These are phyloP conservation scores for Penicillium simplicissimum DNA, from an alignment of 495 filamentous ascomycete genomes.

Conservation along the genomic window DNA sequence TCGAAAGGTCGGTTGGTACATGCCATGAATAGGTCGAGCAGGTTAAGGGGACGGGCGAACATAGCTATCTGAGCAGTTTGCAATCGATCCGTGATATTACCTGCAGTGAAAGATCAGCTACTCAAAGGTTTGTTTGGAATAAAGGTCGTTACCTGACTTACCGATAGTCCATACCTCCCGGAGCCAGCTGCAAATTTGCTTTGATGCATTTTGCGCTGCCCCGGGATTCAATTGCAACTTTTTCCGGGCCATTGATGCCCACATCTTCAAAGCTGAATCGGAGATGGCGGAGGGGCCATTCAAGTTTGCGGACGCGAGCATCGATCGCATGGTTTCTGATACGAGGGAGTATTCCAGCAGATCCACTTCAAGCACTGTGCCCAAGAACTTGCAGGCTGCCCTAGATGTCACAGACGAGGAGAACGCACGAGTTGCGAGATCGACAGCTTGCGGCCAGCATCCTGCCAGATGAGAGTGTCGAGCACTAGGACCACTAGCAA, in stretches of 20 bases:
- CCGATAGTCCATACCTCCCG: conserved; percentile 77
- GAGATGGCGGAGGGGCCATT: conserved; percentile 78
- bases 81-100: conserved; percentile 38
- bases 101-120: conserved; percentile 28
- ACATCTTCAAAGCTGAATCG: conserved; percentile 75
- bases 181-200: conserved; percentile 75
- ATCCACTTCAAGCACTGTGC: conserved; percentile 61
- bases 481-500: conserved; percentile 32
- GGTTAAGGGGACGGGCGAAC: conserved; percentile 42
- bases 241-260: conserved; percentile 64
- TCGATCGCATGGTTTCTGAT: conserved; percentile 62
- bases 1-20: conserved; percentile 41
- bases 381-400: conserved; percentile 76
- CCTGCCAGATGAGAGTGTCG: conserved; percentile 30
- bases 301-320: conserved; percentile 72
- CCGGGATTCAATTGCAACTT: conserved; percentile 56
- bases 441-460: conserved; percentile 75
- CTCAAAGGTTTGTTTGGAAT: not conserved
- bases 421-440: conserved; percentile 67
- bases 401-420: conserved; percentile 71
- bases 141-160: conserved; percentile 35
- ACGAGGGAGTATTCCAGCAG: conserved; percentile 64
- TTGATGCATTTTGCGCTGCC: conserved; percentile 61
- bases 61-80: conserved; percentile 44
- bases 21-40: conserved; percentile 41